Base-by-base conservation (phyloP, 495 filamentous ascomycete genomes). In the Rhypophila decipiens region DNA sequence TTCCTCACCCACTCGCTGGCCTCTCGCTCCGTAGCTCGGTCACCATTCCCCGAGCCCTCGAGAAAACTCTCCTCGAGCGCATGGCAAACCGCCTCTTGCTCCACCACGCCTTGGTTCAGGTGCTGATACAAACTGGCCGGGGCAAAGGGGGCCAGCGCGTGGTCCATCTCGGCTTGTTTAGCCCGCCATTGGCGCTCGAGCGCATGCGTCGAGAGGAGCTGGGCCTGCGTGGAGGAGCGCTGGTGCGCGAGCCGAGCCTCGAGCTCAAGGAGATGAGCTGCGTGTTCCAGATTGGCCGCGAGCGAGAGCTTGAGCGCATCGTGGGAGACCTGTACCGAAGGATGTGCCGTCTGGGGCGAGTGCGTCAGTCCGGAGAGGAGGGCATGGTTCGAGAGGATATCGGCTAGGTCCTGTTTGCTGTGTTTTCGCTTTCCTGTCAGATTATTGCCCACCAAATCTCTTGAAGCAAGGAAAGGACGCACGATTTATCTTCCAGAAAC, bases 21-120 rank as follows among this genome's bases (percentile, higher is more conserved):
- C 70, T 95, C 90, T 62, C 85, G 76, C 69, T 93, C 88, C 34
- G 75, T 77, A 8, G 81, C 84, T 19, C 64, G 41, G 15, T 50
- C 58, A 23, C 44, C 64, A 22, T 54, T 61, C 1, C 52, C 56
- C 7, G 58, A 51, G 0, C 51, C 58, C 22, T 93, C 87, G 2
- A 97, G 65, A 60, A 93, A 95, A 49, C 90, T 95, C 71, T 91
- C 90, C 65, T 95, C 91, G 36, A 96, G 70, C 7, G 85, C 89
- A 21, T 70, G 70, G 55, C 87, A 88, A 29, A 96, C 74, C 43
- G 78, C 79, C 64, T 95, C 90, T 64, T 91, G 88, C 65, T 96
- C 93, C 22, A 74, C 73, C 23, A 95, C 77, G 12, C 78, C 80
- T 42, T 81, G 83, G n/a, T 68, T 76, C 15, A 96, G 70, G 13